Evolutionary conservation across 164 flowering plant species (phyloP), one percentile per base, ranked within the genome.

Genomic region (Stephania cephalantha): DNA sequence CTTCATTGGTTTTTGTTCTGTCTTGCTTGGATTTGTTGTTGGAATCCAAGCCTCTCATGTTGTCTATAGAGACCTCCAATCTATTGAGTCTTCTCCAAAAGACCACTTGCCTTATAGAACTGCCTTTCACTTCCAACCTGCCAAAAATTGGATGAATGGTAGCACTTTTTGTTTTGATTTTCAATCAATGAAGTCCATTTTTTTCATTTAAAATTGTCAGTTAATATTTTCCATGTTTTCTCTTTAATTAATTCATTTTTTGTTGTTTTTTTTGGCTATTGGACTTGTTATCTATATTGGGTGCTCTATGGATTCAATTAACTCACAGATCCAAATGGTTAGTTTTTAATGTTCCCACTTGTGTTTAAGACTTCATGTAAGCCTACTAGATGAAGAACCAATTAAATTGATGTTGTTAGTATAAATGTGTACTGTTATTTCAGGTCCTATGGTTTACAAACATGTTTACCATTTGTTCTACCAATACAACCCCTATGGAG

Each of bases 381-480:
- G 15, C 18, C 18, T 58, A 58, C 18, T 58, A 58, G 13, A 58
- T 58, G 64, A 58, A 58, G 64, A 50, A 50, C 15, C 10, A 9
- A 50, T 9, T 66, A 46, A 72, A 10, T 68, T 20, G 18, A 48
- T 10, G 55, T 50, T 70, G 30, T 48, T 72, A 15, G 6, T 1
- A 6, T 31, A 58, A 20, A n/a, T 69, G 73, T 61, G 3, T 30
- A 31, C 25, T 73, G 5, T 71, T 17, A 17, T 13, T 80, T 71
- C 84, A 93, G 98, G 89, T 1, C 94, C 96, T 18, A 84, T 90
- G 95, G 68, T 81, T 22, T 90, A 90, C 81, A 90, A 89, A 76
- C 96, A 96, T 73, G 76, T 90, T 31, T 93, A 93, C 82, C 98
- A 91, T 80, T 69, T 93, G 1, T 91, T 93, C 84, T 93, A 91